A percentile compares a stretch with the other conserved stretches of the same genome.
Evolutionary conservation across 2,329 filamentous ascomycete species (phyloP).

Genomic region (Colletotrichum sp.): DNA sequence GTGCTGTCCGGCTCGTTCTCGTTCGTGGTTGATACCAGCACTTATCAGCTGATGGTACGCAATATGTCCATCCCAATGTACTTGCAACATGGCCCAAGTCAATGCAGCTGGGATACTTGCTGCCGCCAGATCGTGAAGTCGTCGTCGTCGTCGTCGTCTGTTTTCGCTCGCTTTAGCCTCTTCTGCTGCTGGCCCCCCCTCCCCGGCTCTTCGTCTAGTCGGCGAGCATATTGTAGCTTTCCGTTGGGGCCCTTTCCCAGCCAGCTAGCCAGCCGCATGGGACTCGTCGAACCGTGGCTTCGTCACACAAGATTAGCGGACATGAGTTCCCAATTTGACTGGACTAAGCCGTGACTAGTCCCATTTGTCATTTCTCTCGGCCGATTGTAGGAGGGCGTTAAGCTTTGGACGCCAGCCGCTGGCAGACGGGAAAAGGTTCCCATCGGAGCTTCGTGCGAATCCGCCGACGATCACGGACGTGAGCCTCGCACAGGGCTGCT

Average conservation of each 20-base stretch:
- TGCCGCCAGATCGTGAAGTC: background rate
- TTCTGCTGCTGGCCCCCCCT: background rate
- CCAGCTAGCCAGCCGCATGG: background rate
- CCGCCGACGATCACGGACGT: conserved; percentile 2
- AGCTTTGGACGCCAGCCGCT: conserved; percentile 13
- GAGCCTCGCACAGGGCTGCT: conserved; percentile 7
- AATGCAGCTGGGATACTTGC: background rate
- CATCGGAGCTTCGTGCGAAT: background rate
- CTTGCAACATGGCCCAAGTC: conserved; percentile 10
- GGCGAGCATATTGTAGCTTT: background rate
- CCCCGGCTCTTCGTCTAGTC: background rate
- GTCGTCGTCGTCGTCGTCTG: background rate
- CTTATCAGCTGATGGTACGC: conserved; percentile 11
- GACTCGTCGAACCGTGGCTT: conserved; percentile 1
- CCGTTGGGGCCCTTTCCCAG: background rate
- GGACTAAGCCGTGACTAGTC: background rate
- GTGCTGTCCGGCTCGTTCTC: conserved; percentile 2
- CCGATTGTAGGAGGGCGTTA: conserved; percentile 7
- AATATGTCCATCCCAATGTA: conserved; percentile 17
- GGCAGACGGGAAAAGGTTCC: background rate
- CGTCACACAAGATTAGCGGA: conserved; percentile 19
- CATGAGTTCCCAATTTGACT: conserved; percentile 11
- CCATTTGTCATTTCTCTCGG: conserved; percentile 10
- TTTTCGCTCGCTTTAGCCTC: background rate
- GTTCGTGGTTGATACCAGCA: background rate